Evolutionary conservation across 768 basidiomycete genomes (phyloP).

Genomic region (Pleurotus giganteus): DNA sequence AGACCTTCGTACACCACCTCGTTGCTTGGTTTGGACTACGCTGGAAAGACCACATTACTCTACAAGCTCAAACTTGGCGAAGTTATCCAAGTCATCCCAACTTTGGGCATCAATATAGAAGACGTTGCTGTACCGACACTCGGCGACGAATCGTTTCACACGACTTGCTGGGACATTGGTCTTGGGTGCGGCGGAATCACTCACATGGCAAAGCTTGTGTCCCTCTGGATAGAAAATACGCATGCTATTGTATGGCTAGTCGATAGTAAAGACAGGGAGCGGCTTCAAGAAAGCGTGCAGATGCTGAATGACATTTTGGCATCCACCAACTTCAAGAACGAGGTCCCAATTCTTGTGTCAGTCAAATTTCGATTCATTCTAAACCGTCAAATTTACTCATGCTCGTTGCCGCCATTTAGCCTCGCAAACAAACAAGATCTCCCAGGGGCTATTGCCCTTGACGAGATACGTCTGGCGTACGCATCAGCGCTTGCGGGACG

Average conservation of each 20-base stretch:
- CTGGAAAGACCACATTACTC: conserved; percentile 49
- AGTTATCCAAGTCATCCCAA: conserved; percentile 36
- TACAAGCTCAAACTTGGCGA: conserved; percentile 39
- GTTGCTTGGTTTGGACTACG: conserved; percentile 35
- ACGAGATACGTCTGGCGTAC: conserved; percentile 40
- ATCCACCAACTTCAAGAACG: background rate
- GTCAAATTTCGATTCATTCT: conserved; percentile 7
- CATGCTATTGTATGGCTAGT: conserved; percentile 69
- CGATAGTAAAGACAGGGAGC: conserved; percentile 50
- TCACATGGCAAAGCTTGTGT: conserved; percentile 33
- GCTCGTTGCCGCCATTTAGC: too few species aligned
- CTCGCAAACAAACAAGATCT: conserved; percentile 66
- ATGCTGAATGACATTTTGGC: conserved; percentile 40
- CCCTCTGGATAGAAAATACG: conserved; percentile 24
- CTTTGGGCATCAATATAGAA: conserved; percentile 59
- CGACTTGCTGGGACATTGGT: conserved; percentile 66
- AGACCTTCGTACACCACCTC: conserved; percentile 17
- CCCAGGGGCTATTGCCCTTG: conserved; percentile 45
- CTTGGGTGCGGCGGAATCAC: conserved; percentile 44
- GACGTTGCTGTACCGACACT: conserved; percentile 33
- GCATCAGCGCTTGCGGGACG: conserved; percentile 27
- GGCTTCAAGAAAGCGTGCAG: conserved; percentile 50
- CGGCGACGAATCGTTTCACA: conserved; percentile 34
- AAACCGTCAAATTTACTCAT: too few species aligned
- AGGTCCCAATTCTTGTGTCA: conserved; percentile 33